A percentile compares a stretch with the other conserved stretches of the same genome.
Conservation (phyloP, 169 alveolate species). For the Plasmodium yoelii region DNA sequence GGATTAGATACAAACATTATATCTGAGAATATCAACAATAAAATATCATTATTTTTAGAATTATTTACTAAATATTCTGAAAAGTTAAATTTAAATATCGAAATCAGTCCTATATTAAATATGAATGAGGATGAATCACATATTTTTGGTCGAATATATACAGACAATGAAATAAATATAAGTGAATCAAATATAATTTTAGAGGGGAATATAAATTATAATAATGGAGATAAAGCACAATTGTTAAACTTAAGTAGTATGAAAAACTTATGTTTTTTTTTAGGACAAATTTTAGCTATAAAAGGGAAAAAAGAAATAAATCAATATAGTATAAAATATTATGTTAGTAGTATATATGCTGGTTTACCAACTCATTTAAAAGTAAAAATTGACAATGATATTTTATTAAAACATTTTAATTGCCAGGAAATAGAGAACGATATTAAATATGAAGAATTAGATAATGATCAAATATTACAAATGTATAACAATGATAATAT, state of each 20-base stretch:
- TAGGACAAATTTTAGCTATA: slow-evolving; percentile 75
- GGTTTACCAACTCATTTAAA: slow-evolving; percentile 75
- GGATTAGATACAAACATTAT: slow-evolving; percentile 64
- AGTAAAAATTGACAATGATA: slow-evolving; percentile 31
- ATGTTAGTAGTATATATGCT: slow-evolving; percentile 63
- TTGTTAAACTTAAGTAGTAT: slow-evolving; percentile 52
- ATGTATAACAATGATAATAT: slow-evolving; percentile 71
- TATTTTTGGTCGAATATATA: slow-evolving; percentile 67
- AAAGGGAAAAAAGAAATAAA: slow-evolving; percentile 75
- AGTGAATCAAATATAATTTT: slow-evolving; percentile 75
- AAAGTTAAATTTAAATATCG: slow-evolving; percentile 62
- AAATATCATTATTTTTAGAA: slow-evolving; percentile 65
- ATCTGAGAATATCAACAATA: slow-evolving; percentile 58
- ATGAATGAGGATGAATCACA: slow-evolving; percentile 66
- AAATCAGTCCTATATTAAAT: slow-evolving; percentile 66
- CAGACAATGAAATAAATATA: slow-evolving; percentile 67
- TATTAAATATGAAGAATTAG: slow-evolving; percentile 20
- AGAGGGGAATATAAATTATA: slow-evolving; percentile 55
- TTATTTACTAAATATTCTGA: slow-evolving; percentile 49
- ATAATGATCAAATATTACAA: slow-evolving; percentile 36
- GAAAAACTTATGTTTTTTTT: slow-evolving; percentile 66
- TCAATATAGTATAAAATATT: slow-evolving; percentile 73
- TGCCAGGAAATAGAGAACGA: slow-evolving; percentile 71
- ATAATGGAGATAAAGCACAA: slow-evolving; percentile 75
- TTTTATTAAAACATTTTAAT: slow-evolving; percentile 72